Percentiles rank a stretch among this genome's conserved stretches.
Evolutionary conservation across 2,329 filamentous ascomycete species (phyloP).

Genomic region (Fusarium continuum): DNA sequence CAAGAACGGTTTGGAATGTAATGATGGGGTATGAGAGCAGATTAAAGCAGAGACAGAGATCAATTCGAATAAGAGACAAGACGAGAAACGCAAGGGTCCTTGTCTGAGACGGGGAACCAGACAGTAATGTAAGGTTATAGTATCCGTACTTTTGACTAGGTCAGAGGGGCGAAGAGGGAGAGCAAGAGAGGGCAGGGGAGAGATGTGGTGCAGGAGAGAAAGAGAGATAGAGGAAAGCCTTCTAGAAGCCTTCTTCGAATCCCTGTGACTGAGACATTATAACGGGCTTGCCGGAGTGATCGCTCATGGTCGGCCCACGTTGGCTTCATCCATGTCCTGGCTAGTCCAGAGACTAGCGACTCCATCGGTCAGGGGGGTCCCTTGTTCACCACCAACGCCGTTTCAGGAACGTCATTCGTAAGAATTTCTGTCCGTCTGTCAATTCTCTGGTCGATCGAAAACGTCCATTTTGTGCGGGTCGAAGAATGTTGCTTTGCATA

Average conservation of each 20-base stretch:
- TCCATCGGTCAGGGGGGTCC: slow-evolving; percentile 27
- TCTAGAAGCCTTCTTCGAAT: slow-evolving; percentile 48
- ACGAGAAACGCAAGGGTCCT: slow-evolving; percentile 24
- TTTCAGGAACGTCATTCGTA: slow-evolving; percentile 45
- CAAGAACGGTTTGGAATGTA: slow-evolving; percentile 11
- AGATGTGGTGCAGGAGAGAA: slow-evolving; percentile 8
- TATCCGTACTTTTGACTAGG: background rate
- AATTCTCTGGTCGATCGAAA: slow-evolving; percentile 6
- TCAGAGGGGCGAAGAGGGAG: slow-evolving; percentile 17
- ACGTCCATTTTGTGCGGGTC: slow-evolving; percentile 1
- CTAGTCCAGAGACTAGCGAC: slow-evolving; percentile 36
- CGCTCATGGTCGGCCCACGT: slow-evolving; percentile 40
- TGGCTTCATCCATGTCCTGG: slow-evolving; percentile 33
- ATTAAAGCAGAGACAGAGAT: slow-evolving; percentile 30
- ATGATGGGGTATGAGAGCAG: slow-evolving; percentile 20
- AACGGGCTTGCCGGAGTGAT: slow-evolving; percentile 46
- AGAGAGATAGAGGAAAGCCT: slow-evolving; percentile 30
- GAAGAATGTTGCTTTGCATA: background rate
- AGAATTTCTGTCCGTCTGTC: slow-evolving; percentile 4
- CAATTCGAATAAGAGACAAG: slow-evolving; percentile 28
- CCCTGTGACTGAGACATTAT: slow-evolving; percentile 43
- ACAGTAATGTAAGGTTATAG: slow-evolving; percentile 11
- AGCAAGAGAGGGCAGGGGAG: slow-evolving; percentile 10
- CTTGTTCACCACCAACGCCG: slow-evolving; percentile 35
- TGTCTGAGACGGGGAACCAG: slow-evolving; percentile 17